Conservation (phyloP, 2,329 filamentous ascomycete species). For the Endocalyx cinctus region DNA sequence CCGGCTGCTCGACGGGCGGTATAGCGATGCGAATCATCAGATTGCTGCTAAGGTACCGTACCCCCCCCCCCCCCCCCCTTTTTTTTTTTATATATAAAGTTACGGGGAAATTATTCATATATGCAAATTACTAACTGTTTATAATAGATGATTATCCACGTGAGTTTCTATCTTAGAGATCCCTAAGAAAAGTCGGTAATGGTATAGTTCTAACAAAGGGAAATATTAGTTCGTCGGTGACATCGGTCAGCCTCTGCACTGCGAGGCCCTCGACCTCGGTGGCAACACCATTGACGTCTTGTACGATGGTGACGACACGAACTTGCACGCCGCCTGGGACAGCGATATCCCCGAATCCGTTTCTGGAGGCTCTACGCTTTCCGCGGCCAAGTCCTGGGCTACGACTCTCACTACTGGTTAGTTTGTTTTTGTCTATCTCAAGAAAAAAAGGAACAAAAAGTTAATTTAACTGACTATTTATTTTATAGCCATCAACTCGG, state of each 20-base stretch:
- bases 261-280: constrained; percentile 46
- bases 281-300: constrained; percentile 53
- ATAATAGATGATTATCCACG: constrained; percentile 27
- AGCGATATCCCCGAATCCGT: constrained; percentile 49
- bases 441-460: too few species aligned
- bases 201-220: constrained; percentile 13
- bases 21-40: constrained; percentile 22
- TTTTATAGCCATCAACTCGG: constrained; percentile 33
- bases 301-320: constrained; percentile 47
- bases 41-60: constrained; percentile 34
- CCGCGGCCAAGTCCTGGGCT: constrained; percentile 36
- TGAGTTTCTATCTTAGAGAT: too few species aligned
- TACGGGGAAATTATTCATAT: too few species aligned
- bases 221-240: constrained; percentile 47
- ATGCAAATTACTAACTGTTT: too few species aligned
- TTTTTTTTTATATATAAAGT: too few species aligned
- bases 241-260: constrained; percentile 52
- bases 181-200: background rate
- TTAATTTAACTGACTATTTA: too few species aligned
- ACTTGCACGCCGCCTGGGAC: constrained; percentile 60
- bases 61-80: background rate
- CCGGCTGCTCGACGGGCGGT: constrained; percentile 20
- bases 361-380: constrained; percentile 30
- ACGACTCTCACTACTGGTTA: constrained; percentile 27
- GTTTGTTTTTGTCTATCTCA: too few species aligned